Evolutionary conservation across 345 rosid genomes (phyloP), one percentile per base, ranked within the genome.

Genomic region (Eutrema japonicum): DNA sequence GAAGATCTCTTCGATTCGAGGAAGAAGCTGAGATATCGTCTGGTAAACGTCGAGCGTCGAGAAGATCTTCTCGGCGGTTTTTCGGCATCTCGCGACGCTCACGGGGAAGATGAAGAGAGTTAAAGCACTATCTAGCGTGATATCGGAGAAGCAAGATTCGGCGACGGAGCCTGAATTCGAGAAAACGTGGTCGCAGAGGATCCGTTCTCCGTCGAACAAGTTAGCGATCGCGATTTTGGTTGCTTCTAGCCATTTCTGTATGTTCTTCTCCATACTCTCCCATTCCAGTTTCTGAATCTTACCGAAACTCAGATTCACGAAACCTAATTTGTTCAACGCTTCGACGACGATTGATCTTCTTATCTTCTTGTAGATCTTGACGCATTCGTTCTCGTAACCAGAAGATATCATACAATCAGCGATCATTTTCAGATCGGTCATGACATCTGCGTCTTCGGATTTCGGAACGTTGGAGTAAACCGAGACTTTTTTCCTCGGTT

Each of bases 351-450:
- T 81, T 4, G 96, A 86, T 77, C 79, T 86, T 33, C 99, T 79
- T 73, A 84, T 80, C 10, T 81, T 66, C 50, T 73, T 82, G 83
- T 95, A 95, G 0, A 82, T 74, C 32, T 61, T 68, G 33, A 87
- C 38, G 53, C 96, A 95, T 72, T 95, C 97, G 74, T 84, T 82
- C 13, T 80, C 82, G 38, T 87, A 87, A 4, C 99, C 99, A 1
- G 86, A 73, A 6, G 78, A 57, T 52, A 95, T 87, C 99, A 95
- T 95, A 75, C 99, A 90, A 18, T 95, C 96, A 4, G 96, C 96
- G 10, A 95, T 87, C 46, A 85, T 69, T 70, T 78, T 84, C 62
- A 95, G 77, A 67, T 92, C 93, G 6, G 84, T 76, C 91, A 96
- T 85, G 10, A 79, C 87, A 18, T 81, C 66, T 4, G 69, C 43